Evolutionary conservation across 371 early-diverging fungal species (phyloP), one percentile per base, ranked within the genome.

Genomic region (Gilbertella persicaria): DNA sequence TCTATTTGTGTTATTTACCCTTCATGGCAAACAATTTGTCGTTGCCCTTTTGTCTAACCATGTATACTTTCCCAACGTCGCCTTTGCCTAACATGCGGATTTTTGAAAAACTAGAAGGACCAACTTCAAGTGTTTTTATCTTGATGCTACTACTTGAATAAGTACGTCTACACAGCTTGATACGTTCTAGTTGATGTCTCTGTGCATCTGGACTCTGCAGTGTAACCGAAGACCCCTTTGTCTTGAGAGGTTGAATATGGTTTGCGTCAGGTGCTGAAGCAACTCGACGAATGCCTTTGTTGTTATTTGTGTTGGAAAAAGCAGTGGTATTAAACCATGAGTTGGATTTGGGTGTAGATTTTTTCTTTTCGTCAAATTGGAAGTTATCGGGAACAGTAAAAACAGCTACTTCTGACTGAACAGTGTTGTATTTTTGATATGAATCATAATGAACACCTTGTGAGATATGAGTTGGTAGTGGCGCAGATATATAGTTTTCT

Each of bases 61-160:
- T 81, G 58, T 93, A 97, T 1, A 97, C 98, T 66, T 90, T 94
- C 17, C 97, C 98, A 14, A 98, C 98, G 71, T 95, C 98, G 24
- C 98, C 98, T 70, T 92, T 92, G 41, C 98, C 98, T 23, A 98
- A 78, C 63, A 98, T 68, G 59, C 87, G 78, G 37, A 91, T 68
- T 63, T 95, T 95, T 33, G 68, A 73, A 71, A 95, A 97, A 63
- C 90, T 85, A 50, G 80, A 87, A 8, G 96, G 95, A 16, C 86
- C 83, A 1, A 94, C 94, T 55, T 89, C 81, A 13, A 88, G 78
- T 29, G 84, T 75, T 43, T 84, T 85, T 43, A 91, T 71, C 64
- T 84, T 87, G 55, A 91, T 82, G 46, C 89, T 86, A 63, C 81
- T 84, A 51, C 85, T 79, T n/a, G 88, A 87, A 60, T 90, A 88